Evolutionary conservation across 345 rosid genomes (phyloP).

Genomic region (Populus simonii): DNA sequence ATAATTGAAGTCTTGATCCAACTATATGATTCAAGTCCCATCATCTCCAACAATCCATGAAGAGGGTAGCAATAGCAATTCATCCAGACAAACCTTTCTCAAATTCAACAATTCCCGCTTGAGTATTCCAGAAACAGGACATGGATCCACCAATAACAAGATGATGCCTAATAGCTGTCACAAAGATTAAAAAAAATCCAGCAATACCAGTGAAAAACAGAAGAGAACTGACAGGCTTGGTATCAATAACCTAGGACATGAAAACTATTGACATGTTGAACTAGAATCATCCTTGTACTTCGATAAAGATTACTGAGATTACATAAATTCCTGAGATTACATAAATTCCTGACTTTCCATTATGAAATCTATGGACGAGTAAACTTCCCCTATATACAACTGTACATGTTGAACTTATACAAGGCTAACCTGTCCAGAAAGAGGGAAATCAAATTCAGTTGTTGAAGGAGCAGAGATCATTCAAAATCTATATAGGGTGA

Average conservation of each 20-base stretch:
- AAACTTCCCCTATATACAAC: neutral
- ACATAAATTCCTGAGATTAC: neutral
- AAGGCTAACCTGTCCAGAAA: neutral
- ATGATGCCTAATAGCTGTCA: neutral
- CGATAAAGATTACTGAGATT: neutral
- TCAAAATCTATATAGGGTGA: neutral
- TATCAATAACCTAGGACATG: neutral
- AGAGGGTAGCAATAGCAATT: neutral
- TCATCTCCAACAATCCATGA: neutral
- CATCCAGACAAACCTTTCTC: neutral
- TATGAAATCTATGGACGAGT: neutral
- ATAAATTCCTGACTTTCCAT: neutral
- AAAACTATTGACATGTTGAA: constrained; percentile 2
- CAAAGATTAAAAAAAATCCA: neutral
- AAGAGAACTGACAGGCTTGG: neutral
- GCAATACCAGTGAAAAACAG: neutral
- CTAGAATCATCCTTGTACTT: neutral
- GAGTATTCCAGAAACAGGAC: neutral
- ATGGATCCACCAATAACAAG: neutral
- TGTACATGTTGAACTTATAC: neutral
- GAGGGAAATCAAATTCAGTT: neutral
- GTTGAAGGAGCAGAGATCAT: constrained; percentile 3
- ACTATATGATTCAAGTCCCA: neutral
- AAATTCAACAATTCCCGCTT: neutral
- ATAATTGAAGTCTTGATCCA: neutral